Conservation (phyloP, 208 protist genomes). For the Crithidia brevicula region DNA sequence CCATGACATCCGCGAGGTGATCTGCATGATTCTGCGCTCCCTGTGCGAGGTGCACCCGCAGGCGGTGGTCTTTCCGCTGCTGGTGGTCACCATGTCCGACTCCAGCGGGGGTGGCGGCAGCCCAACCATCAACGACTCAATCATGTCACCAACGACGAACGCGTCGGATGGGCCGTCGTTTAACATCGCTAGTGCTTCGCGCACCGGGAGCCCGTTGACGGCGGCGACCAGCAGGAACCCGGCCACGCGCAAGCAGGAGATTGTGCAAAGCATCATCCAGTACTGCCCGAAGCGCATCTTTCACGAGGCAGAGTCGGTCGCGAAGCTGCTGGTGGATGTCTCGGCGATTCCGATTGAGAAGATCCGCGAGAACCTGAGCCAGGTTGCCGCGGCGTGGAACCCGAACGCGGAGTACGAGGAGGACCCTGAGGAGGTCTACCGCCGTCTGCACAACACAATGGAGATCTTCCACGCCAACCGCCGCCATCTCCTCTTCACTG, state of each 20-base stretch:
- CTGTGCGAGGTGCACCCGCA: conserved; percentile 98
- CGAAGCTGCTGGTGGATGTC: conserved; percentile 80
- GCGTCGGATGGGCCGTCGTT: conserved; percentile 6
- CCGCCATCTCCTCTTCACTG: conserved; percentile 82
- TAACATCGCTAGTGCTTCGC: background rate
- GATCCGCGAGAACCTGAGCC: conserved; percentile 87
- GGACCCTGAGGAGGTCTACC: conserved; percentile 81
- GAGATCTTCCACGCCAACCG: conserved; percentile 85
- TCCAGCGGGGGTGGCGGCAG: conserved; percentile 30
- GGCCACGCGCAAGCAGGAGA: conserved; percentile 52
- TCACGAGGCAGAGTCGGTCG: conserved; percentile 84
- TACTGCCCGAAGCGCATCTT: conserved; percentile 86
- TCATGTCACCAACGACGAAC: background rate
- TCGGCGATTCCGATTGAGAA: conserved; percentile 91
- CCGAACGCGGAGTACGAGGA: conserved; percentile 92
- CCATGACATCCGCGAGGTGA: conserved; percentile 92
- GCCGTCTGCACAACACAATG: conserved; percentile 67
- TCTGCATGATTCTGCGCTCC: conserved; percentile 94
- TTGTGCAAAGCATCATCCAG: conserved; percentile 81
- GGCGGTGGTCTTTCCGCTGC: conserved; percentile 99
- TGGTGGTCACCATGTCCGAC: conserved; percentile 95
- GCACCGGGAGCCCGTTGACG: conserved; percentile 5
- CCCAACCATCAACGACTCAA: conserved; percentile 15
- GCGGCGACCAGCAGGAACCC: conserved; percentile 22
- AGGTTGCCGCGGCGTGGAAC: conserved; percentile 88